Conservation (phyloP, 495 filamentous ascomycete species). For the Tuber brumale region DNA sequence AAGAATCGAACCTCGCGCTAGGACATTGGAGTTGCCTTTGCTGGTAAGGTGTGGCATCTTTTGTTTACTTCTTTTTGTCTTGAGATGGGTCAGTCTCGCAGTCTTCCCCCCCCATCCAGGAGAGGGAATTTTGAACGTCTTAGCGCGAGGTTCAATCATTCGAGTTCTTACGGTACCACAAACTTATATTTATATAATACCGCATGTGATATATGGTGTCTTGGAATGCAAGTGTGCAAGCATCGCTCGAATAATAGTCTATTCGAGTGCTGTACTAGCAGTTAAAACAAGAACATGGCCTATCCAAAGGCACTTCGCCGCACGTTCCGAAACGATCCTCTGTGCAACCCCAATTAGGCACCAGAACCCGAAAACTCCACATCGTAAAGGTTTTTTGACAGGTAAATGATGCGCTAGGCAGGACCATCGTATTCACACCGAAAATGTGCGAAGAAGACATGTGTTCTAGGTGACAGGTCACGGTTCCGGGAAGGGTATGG, state of each 20-base stretch:
- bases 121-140: too few species aligned
- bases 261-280: not conserved
- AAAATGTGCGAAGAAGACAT: not conserved
- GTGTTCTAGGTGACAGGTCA: not conserved
- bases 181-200: not conserved
- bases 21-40: too few species aligned
- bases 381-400: not conserved
- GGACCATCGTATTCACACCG: not conserved
- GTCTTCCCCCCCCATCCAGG: too few species aligned
- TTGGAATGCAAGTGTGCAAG: not conserved
- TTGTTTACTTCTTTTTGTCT: too few species aligned
- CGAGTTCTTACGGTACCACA: too few species aligned
- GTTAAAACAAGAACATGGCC: not conserved
- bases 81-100: too few species aligned
- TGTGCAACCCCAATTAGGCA: not conserved
- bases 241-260: not conserved
- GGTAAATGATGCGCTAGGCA: not conserved
- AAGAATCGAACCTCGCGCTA: too few species aligned
- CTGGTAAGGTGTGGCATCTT: too few species aligned
- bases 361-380: not conserved
- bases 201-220: not conserved
- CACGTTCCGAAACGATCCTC: not conserved
- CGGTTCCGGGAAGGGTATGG: not conserved
- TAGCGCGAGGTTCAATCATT: too few species aligned
- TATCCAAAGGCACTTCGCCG: not conserved